Evolutionary conservation across 179 eudicot genomes (phyloP).

Genomic region (Vitellaria paradoxa): DNA sequence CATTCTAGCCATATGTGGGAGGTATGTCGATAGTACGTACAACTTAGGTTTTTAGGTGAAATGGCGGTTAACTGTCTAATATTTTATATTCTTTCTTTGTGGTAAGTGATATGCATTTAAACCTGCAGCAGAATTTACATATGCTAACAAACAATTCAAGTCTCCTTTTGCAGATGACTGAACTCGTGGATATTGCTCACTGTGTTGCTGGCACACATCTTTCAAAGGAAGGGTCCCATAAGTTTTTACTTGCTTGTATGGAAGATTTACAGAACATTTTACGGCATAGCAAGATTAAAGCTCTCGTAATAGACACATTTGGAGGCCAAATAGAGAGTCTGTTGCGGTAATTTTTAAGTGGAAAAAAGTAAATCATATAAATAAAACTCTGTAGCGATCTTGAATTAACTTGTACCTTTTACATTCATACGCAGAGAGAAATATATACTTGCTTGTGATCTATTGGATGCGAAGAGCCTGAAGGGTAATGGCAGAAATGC

Average conservation of each 20-base stretch:
- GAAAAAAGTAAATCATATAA: neutral
- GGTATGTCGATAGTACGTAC: too few relatives aligned
- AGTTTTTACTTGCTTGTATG: slow-evolving; percentile 52
- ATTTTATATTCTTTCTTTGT: neutral
- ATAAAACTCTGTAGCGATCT: slow-evolving; percentile 13
- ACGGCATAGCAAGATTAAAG: slow-evolving; percentile 46
- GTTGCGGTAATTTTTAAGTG: slow-evolving; percentile 34
- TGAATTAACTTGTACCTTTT: slow-evolving; percentile 2
- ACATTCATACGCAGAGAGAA: slow-evolving; percentile 50
- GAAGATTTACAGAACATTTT: slow-evolving; percentile 53
- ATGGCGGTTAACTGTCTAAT: too few relatives aligned
- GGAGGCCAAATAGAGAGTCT: slow-evolving; percentile 58
- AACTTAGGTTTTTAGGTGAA: too few relatives aligned
- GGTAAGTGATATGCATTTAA: neutral
- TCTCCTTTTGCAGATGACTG: slow-evolving; percentile 41
- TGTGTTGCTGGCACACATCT: slow-evolving; percentile 45
- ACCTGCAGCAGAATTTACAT: neutral
- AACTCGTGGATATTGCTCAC: slow-evolving; percentile 52
- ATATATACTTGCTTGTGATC: slow-evolving; percentile 44
- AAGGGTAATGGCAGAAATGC: slow-evolving; percentile 21
- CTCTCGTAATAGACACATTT: slow-evolving; percentile 62
- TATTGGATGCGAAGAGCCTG: slow-evolving; percentile 30
- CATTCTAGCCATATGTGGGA: too few relatives aligned
- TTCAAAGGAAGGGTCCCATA: slow-evolving; percentile 43
- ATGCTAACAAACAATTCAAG: neutral